phyloP scores from a whole-genome alignment of 495 filamentous ascomycete genomes.

The Melanomma pulvis-pyrius region DNA sequence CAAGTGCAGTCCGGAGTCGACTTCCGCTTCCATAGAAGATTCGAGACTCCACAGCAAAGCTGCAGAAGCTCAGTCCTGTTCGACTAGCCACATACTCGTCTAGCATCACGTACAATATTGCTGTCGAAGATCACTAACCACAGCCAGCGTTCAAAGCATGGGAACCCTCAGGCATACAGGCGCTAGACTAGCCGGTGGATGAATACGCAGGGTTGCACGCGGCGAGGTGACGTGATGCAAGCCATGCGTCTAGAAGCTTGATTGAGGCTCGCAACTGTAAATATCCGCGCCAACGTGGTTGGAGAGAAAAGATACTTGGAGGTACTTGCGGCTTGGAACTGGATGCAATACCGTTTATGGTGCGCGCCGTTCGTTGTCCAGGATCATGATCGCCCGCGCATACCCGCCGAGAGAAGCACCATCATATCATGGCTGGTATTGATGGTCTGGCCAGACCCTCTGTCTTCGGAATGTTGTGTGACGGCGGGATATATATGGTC shows the following conservation, averaged over 20 bases:
- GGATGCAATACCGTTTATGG: background rate
- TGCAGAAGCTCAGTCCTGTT: background rate
- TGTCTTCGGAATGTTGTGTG: background rate
- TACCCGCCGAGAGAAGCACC: background rate
- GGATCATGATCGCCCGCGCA: background rate
- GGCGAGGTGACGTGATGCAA: background rate
- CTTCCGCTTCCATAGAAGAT: conserved; percentile 16
- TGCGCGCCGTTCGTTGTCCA: background rate
- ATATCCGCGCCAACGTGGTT: conserved; percentile 8
- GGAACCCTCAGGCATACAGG: background rate
- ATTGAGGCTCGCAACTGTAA: background rate
- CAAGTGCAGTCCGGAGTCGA: background rate
- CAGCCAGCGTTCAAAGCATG: background rate
- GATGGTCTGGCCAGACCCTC: background rate
- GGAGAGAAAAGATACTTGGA: conserved; percentile 4
- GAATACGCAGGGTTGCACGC: conserved; percentile 1
- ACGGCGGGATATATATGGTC: background rate
- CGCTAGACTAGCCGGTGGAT: conserved; percentile 8
- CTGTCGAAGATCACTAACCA: background rate
- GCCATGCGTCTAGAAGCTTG: conserved; percentile 4
- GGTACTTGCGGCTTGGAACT: background rate
- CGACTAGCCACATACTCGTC: background rate
- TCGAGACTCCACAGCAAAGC: background rate
- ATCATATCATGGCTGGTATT: conserved; percentile 1
- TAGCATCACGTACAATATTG: background rate